These are phyloP conservation scores for Lichtheimia ornata DNA, from an alignment of 371 early-diverging fungal genomes.

Conservation along the genomic window DNA sequence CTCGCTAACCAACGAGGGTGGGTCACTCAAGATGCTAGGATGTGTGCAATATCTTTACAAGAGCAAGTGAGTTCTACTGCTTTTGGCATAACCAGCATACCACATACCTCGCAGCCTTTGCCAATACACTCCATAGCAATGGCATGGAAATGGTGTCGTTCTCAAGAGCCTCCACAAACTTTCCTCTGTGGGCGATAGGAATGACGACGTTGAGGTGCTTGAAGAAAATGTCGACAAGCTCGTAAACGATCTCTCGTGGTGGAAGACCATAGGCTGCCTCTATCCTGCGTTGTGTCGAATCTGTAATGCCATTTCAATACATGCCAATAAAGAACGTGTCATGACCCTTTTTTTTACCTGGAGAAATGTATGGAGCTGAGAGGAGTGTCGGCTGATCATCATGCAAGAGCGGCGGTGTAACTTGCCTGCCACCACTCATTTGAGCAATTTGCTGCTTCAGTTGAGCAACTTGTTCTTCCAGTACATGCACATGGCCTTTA, in stretches of 20 bases:
- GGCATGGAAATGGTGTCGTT: slow-evolving; percentile 38
- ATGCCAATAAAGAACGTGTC: not conserved
- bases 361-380: slow-evolving; percentile 1
- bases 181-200: slow-evolving; percentile 52
- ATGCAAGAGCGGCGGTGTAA: too few relatives aligned
- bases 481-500: slow-evolving; percentile 74
- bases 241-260: slow-evolving; percentile 51
- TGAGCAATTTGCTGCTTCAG: slow-evolving; percentile 53
- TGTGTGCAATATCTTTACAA: slow-evolving; percentile 46
- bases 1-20: slow-evolving; percentile 49
- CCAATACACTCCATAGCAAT: slow-evolving; percentile 46
- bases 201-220: slow-evolving; percentile 55
- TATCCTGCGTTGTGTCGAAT: too few relatives aligned
- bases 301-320: slow-evolving; percentile 15
- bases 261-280: slow-evolving; percentile 19
- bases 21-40: slow-evolving; percentile 41
- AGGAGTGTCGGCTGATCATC: too few relatives aligned
- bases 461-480: slow-evolving; percentile 69
- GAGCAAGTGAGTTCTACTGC: not conserved
- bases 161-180: slow-evolving; percentile 29
- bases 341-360: not conserved
- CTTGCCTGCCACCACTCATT: not conserved
- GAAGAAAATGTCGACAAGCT: slow-evolving; percentile 60
- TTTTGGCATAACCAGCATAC: not conserved
- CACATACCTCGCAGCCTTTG: slow-evolving; percentile 46